Evolutionary conservation across 169 alveolate genomes (phyloP), one percentile per base, ranked within the genome.

Genomic region (Eimeria sp.): DNA sequence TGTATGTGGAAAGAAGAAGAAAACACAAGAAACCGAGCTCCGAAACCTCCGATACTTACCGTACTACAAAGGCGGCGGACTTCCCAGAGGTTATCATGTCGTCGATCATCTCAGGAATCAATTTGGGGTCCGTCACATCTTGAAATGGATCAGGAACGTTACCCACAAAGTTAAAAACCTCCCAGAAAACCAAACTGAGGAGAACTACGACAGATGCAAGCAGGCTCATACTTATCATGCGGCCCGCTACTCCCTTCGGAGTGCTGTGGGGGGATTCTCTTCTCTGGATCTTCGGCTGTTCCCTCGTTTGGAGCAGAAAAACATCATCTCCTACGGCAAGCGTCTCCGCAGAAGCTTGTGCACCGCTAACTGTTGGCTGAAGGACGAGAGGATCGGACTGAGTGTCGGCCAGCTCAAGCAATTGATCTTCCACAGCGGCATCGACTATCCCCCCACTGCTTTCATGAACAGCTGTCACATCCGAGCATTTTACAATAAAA

Each of bases 1-100:
- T 45, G 43, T 47, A 43, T 34, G 22, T n/a, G 22, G 87, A 20
- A 76, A 10, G 51, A 25, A 22, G 5, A 4, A 5, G 14, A 5
- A 3, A 18, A 43, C 34, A 5, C 25, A 25, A 16, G 65, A 0
- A 49, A 16, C 30, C 3, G 86, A 40, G 61, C 14, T 27, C 13
- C 30, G 18, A 18, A 45, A 61, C 61, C 61, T 20, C 3, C n/a
- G 14, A 5, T 13, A 34, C 93, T 43, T 30, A 86, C 93, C 45
- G n/a, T 18, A 86, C 80, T 10, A 86, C 93, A 34, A 86, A 86
- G 30, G 93, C 93, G 67, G 63, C 18, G 40, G 82, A 63, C 58
- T 86, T 86, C 65, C 93, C 93, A 47, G 22, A 27, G 10, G 45
- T 45, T 43, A 86, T 43, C 82, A 86, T 51, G 30, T 86, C 80